Conservation (phyloP, 768 basidiomycete species). For the Chiua virens region DNA sequence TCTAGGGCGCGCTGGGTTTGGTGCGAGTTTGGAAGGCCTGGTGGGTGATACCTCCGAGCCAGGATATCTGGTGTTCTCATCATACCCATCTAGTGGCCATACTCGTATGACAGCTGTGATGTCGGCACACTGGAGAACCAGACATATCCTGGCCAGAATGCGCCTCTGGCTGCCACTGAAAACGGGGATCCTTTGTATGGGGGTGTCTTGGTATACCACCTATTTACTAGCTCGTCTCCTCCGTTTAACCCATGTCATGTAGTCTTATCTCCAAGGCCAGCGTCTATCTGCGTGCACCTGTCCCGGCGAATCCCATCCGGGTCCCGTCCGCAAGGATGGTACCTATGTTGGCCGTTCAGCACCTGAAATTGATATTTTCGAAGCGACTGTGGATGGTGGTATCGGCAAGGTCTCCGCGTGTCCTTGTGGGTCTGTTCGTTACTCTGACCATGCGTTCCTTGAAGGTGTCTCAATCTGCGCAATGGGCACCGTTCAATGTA, state of each 20-base stretch:
- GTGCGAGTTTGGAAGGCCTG: constrained; percentile 60
- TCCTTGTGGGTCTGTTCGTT: not conserved
- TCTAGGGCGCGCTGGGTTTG: constrained; percentile 50
- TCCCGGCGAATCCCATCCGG: constrained; percentile 55
- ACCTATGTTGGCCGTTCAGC: constrained; percentile 52
- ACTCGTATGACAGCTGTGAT: constrained; percentile 64
- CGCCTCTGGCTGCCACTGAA: constrained; percentile 44
- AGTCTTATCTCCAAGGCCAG: constrained; percentile 56
- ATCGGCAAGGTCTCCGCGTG: constrained; percentile 33
- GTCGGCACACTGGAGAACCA: constrained; percentile 80
- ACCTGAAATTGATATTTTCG: constrained; percentile 62
- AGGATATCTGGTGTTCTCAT: not conserved
- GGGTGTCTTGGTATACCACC: constrained; percentile 21
- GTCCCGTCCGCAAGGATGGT: constrained; percentile 49
- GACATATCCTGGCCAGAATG: constrained; percentile 45
- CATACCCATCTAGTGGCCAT: constrained; percentile 44
- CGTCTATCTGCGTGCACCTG: constrained; percentile 61
- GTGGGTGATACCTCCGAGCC: constrained; percentile 37
- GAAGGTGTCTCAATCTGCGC: constrained; percentile 55
- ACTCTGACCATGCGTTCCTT: constrained; percentile 8
- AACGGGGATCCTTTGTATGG: constrained; percentile 38
- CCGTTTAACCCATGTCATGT: constrained; percentile 1
- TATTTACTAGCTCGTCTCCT: not conserved
- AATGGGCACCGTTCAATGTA: constrained; percentile 42
- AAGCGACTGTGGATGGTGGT: constrained; percentile 40